Base-by-base conservation (phyloP, 2,329 filamentous ascomycete genomes). In the Pestalotiopsis sp. region DNA sequence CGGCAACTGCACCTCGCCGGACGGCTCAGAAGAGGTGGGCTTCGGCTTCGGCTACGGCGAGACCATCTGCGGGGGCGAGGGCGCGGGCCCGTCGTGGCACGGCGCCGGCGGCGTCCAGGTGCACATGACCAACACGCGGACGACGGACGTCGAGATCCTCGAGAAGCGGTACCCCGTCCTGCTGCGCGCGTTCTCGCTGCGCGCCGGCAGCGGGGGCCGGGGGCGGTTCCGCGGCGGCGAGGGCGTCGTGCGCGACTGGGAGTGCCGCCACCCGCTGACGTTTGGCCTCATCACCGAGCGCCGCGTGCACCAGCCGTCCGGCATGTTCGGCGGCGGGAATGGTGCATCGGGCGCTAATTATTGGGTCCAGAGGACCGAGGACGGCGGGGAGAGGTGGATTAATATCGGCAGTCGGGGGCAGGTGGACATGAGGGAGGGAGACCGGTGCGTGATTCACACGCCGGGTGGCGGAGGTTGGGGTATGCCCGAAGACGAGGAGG, bases 41-140 rank as follows among this genome's bases (percentile, higher is more conserved):
- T 93, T 93, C 75, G 91, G 91, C 4, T 59, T 59, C 17, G 57
- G 57, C 36, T 93, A 93, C 82, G 93, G 93, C 75, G 91, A 93
- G 77, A 93, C 91, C 1, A 92, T 93, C 71, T 89, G 89, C 3
- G 91, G 91, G n/a, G 91, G 91, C 0, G 87, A 85, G 56, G 91
- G 91, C 23, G 91, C 91, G 1, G 91, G 91, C 0, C 85, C 88
- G 0, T 83, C 84, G 5, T 93, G 90, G 91, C 83, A 91, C 70
- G 91, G 91, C 25, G 90, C 90, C 2, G 87, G 81, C 27, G 91
- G 89, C 9, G 90, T 92, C 5, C 90, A 93, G 75, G 90, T 89
- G 1, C 90, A 93, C 77, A 92, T 93, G 90, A 93, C 91, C 1
- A 93, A 93, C 74, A 93, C 91, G 2, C 85, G 90, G 5, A 93